Percentiles rank a stretch among this genome's conserved stretches.
Conservation (phyloP, 73 alveolate genomes). For the Stentor roeselii region DNA sequence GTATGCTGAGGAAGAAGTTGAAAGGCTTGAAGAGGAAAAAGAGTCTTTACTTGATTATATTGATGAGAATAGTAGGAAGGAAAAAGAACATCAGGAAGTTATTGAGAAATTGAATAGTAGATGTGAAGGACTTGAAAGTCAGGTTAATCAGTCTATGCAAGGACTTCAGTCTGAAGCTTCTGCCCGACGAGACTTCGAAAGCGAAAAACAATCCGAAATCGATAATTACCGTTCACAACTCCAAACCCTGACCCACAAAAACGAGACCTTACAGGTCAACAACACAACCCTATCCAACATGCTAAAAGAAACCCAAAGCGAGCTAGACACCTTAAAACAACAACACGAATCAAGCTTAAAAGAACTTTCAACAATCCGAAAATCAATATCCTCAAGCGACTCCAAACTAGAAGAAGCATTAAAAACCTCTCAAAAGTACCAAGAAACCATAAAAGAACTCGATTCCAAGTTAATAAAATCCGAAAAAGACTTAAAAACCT, state of each 20-base stretch:
- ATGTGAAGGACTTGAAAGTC: background rate
- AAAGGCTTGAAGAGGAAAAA: constrained; percentile 17
- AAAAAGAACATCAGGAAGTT: constrained; percentile 2
- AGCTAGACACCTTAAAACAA: background rate
- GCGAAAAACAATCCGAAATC: background rate
- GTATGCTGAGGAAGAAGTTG: constrained; percentile 24
- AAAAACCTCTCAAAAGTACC: background rate
- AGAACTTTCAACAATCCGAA: background rate
- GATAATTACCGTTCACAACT: background rate
- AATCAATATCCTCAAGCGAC: background rate
- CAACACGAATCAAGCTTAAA: background rate
- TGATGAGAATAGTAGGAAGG: constrained; percentile 1
- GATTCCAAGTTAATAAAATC: background rate
- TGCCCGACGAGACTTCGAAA: background rate
- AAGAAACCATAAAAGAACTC: background rate
- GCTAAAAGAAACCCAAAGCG: constrained; percentile 13
- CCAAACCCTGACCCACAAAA: background rate
- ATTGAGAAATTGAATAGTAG: background rate
- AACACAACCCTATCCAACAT: constrained; percentile 4
- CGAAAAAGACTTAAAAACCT: constrained; percentile 2
- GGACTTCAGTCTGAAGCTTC: background rate
- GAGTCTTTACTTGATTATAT: constrained; percentile 8
- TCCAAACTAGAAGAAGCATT: background rate
- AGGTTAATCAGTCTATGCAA: background rate
- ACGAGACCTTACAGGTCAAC: constrained; percentile 11